Conservation (phyloP, 495 filamentous ascomycete species). For the Podospora anserina region DNA sequence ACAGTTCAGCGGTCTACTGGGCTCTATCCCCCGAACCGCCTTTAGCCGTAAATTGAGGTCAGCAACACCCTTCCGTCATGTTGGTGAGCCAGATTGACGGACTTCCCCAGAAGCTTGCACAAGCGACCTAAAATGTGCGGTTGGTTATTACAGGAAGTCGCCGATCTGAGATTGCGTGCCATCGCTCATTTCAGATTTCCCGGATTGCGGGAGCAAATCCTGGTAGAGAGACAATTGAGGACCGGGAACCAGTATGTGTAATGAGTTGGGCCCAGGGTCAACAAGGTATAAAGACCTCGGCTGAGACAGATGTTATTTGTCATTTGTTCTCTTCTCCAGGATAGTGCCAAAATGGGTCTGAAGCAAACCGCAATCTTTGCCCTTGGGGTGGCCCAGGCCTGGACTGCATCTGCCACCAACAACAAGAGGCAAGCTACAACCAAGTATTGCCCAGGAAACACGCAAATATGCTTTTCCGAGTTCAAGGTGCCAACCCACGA, state of each 20-base stretch:
- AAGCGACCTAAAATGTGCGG: background rate
- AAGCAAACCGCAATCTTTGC: conserved; percentile 21
- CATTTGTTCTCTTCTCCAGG: background rate
- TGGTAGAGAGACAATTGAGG: background rate
- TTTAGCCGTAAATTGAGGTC: conserved; percentile 31
- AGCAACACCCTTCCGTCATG: background rate
- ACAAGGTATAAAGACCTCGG: background rate
- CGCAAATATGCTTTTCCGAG: conserved; percentile 39
- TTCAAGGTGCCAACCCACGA: conserved; percentile 34
- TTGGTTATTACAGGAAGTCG: background rate
- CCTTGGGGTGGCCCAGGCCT: conserved; percentile 17
- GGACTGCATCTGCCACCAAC: conserved; percentile 16
- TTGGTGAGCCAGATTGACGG: conserved; percentile 10
- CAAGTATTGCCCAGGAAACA: conserved; percentile 40
- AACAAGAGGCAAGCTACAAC: conserved; percentile 25
- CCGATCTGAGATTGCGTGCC: background rate
- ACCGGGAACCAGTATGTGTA: background rate
- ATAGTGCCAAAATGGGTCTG: conserved; percentile 17
- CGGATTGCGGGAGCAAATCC: background rate
- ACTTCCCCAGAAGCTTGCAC: conserved; percentile 27
- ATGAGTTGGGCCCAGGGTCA: background rate
- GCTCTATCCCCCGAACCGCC: conserved; percentile 22
- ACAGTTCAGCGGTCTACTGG: background rate
- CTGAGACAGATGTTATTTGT: background rate
- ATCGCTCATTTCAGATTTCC: background rate